These are phyloP conservation scores for Amanita exitialis DNA, from an alignment of 768 basidiomycete species.

Conservation along the genomic window DNA sequence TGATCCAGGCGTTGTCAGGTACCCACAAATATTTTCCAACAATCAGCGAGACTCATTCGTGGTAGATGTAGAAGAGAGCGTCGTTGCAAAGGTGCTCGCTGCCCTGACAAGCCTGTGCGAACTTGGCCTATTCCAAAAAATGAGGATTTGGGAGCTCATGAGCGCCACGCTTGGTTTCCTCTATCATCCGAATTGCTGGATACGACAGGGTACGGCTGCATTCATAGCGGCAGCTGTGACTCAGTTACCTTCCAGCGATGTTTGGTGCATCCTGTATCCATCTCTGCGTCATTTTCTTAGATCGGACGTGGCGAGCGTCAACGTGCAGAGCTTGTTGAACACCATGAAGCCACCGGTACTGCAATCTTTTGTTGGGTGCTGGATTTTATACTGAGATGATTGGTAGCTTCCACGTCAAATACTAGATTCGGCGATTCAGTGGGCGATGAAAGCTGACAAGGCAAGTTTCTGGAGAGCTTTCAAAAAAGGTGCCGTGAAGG, in stretches of 20 bases:
- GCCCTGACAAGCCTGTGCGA: constrained; percentile 86
- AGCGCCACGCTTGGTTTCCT: constrained; percentile 80
- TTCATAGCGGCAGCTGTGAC: constrained; percentile 84
- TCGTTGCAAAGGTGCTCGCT: constrained; percentile 83
- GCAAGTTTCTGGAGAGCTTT: constrained; percentile 69
- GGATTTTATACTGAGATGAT: background rate
- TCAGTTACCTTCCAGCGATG: constrained; percentile 77
- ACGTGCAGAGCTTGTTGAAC: constrained; percentile 64
- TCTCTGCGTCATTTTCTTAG: constrained; percentile 78
- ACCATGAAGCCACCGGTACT: constrained; percentile 75
- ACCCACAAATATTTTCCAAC: constrained; percentile 11
- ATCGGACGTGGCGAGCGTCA: constrained; percentile 68
- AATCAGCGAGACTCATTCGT: background rate
- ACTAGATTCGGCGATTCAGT: constrained; percentile 76
- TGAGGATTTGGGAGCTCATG: constrained; percentile 97
- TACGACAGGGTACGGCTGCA: constrained; percentile 83
- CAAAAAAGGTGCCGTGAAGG: constrained; percentile 33
- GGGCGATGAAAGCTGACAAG: constrained; percentile 82
- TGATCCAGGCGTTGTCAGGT: constrained; percentile 95
- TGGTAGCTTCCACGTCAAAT: constrained; percentile 53
- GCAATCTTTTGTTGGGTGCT: constrained; percentile 1
- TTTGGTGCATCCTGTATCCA: constrained; percentile 97
- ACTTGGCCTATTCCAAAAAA: constrained; percentile 83
- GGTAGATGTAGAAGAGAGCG: constrained; percentile 89
- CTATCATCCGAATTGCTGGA: constrained; percentile 94